Base-by-base conservation (phyloP, 2,329 filamentous ascomycete species). In the Calonectria montana region DNA sequence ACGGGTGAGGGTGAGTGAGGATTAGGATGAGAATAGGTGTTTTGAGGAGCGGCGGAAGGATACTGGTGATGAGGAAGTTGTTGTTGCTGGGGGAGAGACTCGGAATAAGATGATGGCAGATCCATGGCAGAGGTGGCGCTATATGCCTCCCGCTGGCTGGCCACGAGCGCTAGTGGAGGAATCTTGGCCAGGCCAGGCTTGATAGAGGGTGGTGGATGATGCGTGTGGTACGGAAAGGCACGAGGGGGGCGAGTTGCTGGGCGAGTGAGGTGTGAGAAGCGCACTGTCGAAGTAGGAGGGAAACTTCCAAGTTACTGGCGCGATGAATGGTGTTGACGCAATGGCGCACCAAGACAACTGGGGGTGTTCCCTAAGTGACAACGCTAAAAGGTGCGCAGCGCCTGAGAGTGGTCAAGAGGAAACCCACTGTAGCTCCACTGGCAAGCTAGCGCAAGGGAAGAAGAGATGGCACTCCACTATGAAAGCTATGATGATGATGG, bases 111-210 rank as follows among this genome's bases (percentile, higher is more conserved):
- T 57, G 72, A 61, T 65, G 77, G 77, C 35, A 74, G 76, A 75
- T 82, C 79, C 81, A 82, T 82, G 79, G 78, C 77, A 76, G 76
- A 76, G 75, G 73, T 74, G 76, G 78, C 78, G 78, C 73, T 76
- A 71, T 78, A 74, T 75, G 70, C 69, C 74, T 78, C 74, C 75
- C 71, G 75, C 68, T 55, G 57, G 71, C 64, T 71, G 69, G 67
- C 53, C 67, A 69, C 69, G 69, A 65, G 69, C 43, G 43, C 67
- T 57, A 75, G 72, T 67, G 65, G 50, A 61, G 62, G 63, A 29
- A 43, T 13, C 16, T 69, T 41, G 27, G 25, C 25, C 63, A 59
- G 27, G 25, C 25, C 63, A 59, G 67, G 67, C 62, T 74, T 31
- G 48, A 71, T 63, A 65, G 39, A 25, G 76, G 59, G 65, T 73